Base-by-base conservation (phyloP, 1,284 basidiomycete genomes). In the Anthracocystis setariae region DNA sequence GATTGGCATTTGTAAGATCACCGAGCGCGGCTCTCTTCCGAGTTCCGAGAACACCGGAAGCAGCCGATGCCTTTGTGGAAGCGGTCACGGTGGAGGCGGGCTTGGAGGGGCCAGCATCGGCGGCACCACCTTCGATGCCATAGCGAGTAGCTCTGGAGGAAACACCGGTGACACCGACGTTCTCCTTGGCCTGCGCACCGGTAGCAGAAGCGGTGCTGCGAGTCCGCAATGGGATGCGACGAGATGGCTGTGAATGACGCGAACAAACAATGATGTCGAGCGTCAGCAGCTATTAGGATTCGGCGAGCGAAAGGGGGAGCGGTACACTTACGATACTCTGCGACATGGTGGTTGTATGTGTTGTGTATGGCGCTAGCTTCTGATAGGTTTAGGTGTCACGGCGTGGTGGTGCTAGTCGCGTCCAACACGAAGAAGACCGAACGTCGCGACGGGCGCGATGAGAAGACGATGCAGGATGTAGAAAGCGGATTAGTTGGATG, bases 11-110 rank as follows among this genome's bases (percentile, higher is more conserved):
- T 42, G 80, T 81, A 40, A 81, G 59, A 59, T 81, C 80, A 29
- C 80, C 80, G 25, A 81, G 73, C 18, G 80, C 80, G 12, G 80
- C 68, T n/a, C 80, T 68, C 63, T 81, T 81, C 44, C 80, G 77
- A 44, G 75, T 79, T 48, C 75, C 76, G 50, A 77, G 74, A 52
- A 78, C 71, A 32, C 57, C 70, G 10, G 67, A 53, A 15, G 64
- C 46, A 35, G 62, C 63, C 4, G 53, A 47, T 23, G 53, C 47
- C 51, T 68, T 66, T 32, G 60, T 63, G 37, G 59, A 46, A 48
- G 60, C 60, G 33, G 70, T 61, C 42, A 50, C 44, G 55, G 56
- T 60, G 27, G 59, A 58, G 46, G 54, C 52, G 37, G 70, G 52
- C 57, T 73, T 73, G 53, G 70, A 73, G 8, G 70, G 70, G n/a